Percentiles rank a stretch among this genome's conserved stretches.
phyloP scores from a whole-genome alignment of 306 rosid genomes.

The Prunus kanzakura region DNA sequence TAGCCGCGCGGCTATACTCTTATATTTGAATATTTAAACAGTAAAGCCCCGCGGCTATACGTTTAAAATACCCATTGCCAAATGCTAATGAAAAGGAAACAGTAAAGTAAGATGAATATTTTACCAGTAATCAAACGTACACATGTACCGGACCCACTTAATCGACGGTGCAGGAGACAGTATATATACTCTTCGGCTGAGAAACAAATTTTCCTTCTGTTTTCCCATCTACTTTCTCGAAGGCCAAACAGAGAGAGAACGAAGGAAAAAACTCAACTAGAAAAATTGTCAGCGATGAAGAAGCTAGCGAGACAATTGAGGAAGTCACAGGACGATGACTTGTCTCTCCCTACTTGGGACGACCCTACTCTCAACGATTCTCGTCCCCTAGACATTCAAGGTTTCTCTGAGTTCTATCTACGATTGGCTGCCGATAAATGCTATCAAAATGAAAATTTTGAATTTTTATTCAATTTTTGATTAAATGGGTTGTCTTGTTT shows the following conservation, averaged over 20 bases:
- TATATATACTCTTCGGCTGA: neutral
- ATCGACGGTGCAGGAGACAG: neutral
- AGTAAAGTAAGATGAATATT: too few species aligned
- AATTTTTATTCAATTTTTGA: neutral
- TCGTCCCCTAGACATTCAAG: conserved; percentile 67
- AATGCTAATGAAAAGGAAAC: too few species aligned
- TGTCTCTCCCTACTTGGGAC: conserved; percentile 67
- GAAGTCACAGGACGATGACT: conserved; percentile 30
- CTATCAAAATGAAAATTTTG: too few species aligned
- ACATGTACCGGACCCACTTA: too few species aligned
- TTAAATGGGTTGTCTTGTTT: neutral
- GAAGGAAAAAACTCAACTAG: neutral
- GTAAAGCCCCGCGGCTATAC: too few species aligned
- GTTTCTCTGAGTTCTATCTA: conserved; percentile 29
- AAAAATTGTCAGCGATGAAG: conserved; percentile 39
- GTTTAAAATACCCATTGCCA: too few species aligned
- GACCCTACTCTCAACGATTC: conserved; percentile 42
- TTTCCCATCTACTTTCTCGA: neutral
- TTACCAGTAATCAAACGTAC: too few species aligned
- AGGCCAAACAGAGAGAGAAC: neutral
- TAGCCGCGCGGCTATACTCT: too few species aligned
- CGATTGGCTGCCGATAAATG: neutral
- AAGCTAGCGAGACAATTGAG: conserved; percentile 55
- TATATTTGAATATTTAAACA: too few species aligned
- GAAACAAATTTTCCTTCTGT: neutral